phyloP scores from a whole-genome alignment of 441 rosid genomes.

The Euphorbia corollata region DNA sequence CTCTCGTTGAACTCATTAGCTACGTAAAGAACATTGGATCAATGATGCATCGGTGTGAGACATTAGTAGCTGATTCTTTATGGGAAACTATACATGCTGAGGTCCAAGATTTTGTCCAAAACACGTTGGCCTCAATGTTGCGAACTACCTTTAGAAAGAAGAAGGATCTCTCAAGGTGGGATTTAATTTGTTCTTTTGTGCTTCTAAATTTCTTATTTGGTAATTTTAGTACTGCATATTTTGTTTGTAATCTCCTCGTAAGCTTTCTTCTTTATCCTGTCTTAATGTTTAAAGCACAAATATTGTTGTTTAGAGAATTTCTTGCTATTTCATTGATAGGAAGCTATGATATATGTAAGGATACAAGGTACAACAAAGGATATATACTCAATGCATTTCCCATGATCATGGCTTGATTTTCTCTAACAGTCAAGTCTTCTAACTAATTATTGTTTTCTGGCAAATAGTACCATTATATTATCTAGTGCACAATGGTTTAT shows the following conservation, averaged over 20 bases:
- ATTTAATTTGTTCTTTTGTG: slow-evolving; percentile 21
- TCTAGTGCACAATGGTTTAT: background rate
- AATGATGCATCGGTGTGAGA: slow-evolving; percentile 88
- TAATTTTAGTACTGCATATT: background rate
- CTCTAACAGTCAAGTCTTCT: background rate
- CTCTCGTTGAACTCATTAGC: slow-evolving; percentile 89
- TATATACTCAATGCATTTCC: background rate
- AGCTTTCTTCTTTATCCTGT: background rate
- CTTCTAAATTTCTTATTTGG: slow-evolving; percentile 18
- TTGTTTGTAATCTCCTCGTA: background rate
- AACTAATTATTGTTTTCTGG: background rate
- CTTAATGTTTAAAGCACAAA: background rate
- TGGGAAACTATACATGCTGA: slow-evolving; percentile 99
- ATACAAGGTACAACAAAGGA: background rate
- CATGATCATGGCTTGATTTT: background rate
- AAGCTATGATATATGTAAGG: background rate
- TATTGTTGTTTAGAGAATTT: background rate
- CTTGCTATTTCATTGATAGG: background rate
- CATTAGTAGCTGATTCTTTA: slow-evolving; percentile 91
- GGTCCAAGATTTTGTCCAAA: slow-evolving; percentile 98
- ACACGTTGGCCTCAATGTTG: slow-evolving; percentile 90
- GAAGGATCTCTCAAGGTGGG: slow-evolving; percentile 89
- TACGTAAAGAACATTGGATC: slow-evolving; percentile 92
- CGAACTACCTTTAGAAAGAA: slow-evolving; percentile 91
- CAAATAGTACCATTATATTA: background rate